Evolutionary conservation across 164 flowering plant species (phyloP).

Genomic region (Vitis rotundifolia): DNA sequence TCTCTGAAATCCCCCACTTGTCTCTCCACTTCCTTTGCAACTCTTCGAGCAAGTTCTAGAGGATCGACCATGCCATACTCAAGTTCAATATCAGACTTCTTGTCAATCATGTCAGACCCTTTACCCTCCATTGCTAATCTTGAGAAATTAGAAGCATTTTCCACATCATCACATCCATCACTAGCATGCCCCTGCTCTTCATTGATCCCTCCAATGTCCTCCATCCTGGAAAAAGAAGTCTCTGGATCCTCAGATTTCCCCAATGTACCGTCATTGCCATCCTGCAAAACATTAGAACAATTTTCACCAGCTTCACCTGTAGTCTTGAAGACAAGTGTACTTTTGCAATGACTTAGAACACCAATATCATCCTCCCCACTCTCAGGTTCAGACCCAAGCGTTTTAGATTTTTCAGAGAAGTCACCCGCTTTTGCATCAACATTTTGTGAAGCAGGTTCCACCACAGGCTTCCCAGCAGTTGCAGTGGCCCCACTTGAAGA

Average conservation of each 20-base stretch:
- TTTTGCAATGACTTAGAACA: slow-evolving; percentile 15
- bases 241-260: slow-evolving; percentile 25
- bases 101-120: slow-evolving; percentile 21
- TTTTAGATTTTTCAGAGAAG: neutral
- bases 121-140: slow-evolving; percentile 20
- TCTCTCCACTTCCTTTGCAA: slow-evolving; percentile 76
- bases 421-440: slow-evolving; percentile 25
- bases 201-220: slow-evolving; percentile 18
- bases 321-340: slow-evolving; percentile 4
- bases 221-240: slow-evolving; percentile 28
- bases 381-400: slow-evolving; percentile 25
- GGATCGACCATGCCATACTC: slow-evolving; percentile 82
- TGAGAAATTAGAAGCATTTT: slow-evolving; percentile 22
- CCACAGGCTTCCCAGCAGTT: slow-evolving; percentile 18
- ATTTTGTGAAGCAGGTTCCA: slow-evolving; percentile 17
- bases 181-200: slow-evolving; percentile 24
- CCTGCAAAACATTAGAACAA: slow-evolving; percentile 17
- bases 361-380: slow-evolving; percentile 18
- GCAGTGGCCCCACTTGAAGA: slow-evolving; percentile 21
- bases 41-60: slow-evolving; percentile 77
- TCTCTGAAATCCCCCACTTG: slow-evolving; percentile 60
- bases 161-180: slow-evolving; percentile 25
- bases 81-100: slow-evolving; percentile 49
- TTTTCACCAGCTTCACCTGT: slow-evolving; percentile 24
- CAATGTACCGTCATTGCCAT: slow-evolving; percentile 15